A percentile compares a stretch with the other conserved stretches of the same genome.
phyloP scores from a whole-genome alignment of 768 basidiomycete genomes.

The Favolaschia claudopus region DNA sequence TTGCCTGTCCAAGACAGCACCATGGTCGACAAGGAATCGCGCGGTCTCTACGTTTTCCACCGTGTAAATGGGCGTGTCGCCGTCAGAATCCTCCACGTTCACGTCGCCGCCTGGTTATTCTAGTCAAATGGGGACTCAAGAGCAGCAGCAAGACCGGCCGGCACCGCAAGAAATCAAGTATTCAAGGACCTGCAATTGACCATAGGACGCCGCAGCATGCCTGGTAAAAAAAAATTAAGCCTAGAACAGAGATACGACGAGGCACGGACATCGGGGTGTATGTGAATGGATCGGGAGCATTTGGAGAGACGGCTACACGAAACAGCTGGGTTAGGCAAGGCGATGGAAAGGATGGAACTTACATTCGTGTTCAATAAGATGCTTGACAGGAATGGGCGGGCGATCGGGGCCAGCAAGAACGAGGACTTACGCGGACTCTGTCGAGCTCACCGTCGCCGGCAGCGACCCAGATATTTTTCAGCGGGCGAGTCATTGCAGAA shows the following conservation, averaged over 20 bases:
- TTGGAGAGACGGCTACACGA: slow-evolving; percentile 69
- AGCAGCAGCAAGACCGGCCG: slow-evolving; percentile 14
- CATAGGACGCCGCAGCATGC: slow-evolving; percentile 96
- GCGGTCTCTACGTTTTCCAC: slow-evolving; percentile 86
- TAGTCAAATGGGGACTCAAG: slow-evolving; percentile 14
- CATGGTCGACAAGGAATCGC: slow-evolving; percentile 77
- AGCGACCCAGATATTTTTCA: slow-evolving; percentile 90
- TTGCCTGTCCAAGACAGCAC: slow-evolving; percentile 65
- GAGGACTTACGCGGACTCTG: slow-evolving; percentile 67
- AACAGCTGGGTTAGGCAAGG: slow-evolving; percentile 40
- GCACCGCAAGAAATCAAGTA: slow-evolving; percentile 80
- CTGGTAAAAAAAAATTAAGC: slow-evolving; percentile 45
- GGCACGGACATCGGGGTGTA: slow-evolving; percentile 80
- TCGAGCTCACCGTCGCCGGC: slow-evolving; percentile 88
- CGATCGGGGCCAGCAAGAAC: neutral
- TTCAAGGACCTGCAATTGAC: slow-evolving; percentile 74
- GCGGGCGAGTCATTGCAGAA: slow-evolving; percentile 8
- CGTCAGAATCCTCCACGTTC: slow-evolving; percentile 85
- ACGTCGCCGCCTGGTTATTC: slow-evolving; percentile 76
- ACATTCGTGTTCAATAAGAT: slow-evolving; percentile 66
- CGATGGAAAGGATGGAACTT: slow-evolving; percentile 42
- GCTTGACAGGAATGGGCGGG: slow-evolving; percentile 42
- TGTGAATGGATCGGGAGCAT: slow-evolving; percentile 72
- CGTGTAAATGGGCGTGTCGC: slow-evolving; percentile 91
- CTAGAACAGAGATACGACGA: slow-evolving; percentile 21